Evolutionary conservation across 257 asterid species (phyloP).

Genomic region (Solanum gandarillasii): DNA sequence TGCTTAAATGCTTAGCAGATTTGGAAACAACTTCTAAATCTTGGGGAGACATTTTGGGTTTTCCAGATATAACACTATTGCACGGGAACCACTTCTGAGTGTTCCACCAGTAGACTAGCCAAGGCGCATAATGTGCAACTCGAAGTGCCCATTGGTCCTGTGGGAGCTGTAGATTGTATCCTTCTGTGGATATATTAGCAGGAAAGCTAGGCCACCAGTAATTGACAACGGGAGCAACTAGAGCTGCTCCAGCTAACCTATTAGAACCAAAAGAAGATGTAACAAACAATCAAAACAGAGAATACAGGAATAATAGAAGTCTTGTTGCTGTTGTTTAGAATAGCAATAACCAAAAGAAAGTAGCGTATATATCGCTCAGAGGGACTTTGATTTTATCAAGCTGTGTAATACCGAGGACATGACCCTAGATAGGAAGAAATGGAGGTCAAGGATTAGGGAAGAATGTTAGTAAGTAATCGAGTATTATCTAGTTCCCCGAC

Average conservation of each 20-base stretch:
- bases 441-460: neutral
- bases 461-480: neutral
- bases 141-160: constrained; percentile 56
- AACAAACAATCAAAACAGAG: neutral
- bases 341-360: neutral
- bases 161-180: constrained; percentile 23
- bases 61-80: constrained; percentile 35
- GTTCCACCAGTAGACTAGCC: constrained; percentile 61
- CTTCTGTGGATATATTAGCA: constrained; percentile 28
- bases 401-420: neutral
- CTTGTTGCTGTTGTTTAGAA: neutral
- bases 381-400: neutral
- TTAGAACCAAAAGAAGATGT: neutral
- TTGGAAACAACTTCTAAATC: constrained; percentile 29
- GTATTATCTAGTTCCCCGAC: neutral
- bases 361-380: neutral
- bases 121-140: constrained; percentile 49
- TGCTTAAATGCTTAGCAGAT: neutral
- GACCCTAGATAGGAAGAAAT: neutral
- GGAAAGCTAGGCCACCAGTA: constrained; percentile 68
- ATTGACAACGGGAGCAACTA: constrained; percentile 46
- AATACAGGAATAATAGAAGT: neutral
- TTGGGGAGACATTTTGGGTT: constrained; percentile 22
- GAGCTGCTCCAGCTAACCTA: constrained; percentile 48
- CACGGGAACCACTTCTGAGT: constrained; percentile 52